These are phyloP conservation scores for Halteria grandinella DNA, from an alignment of 73 alveolate genomes.

Conservation along the genomic window DNA sequence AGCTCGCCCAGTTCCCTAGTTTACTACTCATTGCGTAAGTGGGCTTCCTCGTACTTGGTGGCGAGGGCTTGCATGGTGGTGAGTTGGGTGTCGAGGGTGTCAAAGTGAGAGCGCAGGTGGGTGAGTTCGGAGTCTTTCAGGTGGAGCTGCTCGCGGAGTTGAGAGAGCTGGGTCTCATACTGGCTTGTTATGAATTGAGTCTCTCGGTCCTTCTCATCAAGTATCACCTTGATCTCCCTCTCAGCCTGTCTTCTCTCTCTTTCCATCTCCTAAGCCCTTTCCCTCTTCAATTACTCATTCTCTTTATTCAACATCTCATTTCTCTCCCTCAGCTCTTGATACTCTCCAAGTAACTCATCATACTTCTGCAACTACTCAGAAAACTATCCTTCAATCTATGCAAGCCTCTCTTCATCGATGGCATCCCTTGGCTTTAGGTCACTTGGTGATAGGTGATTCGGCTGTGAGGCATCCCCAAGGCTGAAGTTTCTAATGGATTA, in stretches of 20 bases:
- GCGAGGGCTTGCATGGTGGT: background rate
- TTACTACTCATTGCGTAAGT: background rate
- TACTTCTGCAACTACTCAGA: slow-evolving; percentile 14
- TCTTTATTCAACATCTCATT: too few species aligned
- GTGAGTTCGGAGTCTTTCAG: background rate
- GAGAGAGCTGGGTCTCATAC: slow-evolving; percentile 1
- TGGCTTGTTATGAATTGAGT: slow-evolving; percentile 2
- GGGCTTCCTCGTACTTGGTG: background rate
- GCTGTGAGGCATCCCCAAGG: slow-evolving; percentile 31
- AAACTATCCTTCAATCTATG: slow-evolving; percentile 25
- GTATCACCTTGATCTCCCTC: too few species aligned
- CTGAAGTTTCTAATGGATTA: slow-evolving; percentile 37
- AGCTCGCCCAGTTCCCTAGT: background rate
- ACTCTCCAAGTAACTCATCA: slow-evolving; percentile 8
- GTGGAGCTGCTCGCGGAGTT: background rate
- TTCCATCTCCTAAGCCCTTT: too few species aligned
- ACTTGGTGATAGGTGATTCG: background rate
- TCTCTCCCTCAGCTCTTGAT: slow-evolving; percentile 5
- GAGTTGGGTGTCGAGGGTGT: background rate
- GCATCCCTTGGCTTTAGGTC: too few species aligned
- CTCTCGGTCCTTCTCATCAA: slow-evolving; percentile 8
- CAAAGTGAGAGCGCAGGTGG: too few species aligned
- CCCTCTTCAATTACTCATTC: background rate
- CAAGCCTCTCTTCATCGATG: background rate
- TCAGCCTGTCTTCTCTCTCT: too few species aligned